Conservation (phyloP, 345 rosid genomes). For the Eucalyptus decipiens region DNA sequence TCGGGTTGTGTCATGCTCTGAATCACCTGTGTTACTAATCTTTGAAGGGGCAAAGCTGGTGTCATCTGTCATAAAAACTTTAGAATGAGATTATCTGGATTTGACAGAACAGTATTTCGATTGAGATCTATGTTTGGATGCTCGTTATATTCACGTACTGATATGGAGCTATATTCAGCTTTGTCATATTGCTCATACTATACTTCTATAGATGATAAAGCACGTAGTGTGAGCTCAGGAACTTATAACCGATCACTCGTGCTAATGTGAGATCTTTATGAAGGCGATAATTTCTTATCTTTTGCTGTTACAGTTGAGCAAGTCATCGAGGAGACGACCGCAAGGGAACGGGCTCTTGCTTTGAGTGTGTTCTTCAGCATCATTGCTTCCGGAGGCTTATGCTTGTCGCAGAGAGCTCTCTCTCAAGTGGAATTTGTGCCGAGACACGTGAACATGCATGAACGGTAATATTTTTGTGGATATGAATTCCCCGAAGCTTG, state of each 20-base stretch:
- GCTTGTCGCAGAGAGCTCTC: conserved; percentile 52
- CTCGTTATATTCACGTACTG: neutral
- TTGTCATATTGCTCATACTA: neutral
- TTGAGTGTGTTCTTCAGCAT: conserved; percentile 52
- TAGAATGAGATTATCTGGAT: neutral
- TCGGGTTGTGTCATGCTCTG: neutral
- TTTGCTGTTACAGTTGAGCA: neutral
- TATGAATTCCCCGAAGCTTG: neutral
- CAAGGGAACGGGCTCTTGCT: conserved; percentile 73
- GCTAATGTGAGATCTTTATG: neutral
- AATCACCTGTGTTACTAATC: neutral
- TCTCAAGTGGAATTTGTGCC: neutral
- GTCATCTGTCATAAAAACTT: neutral
- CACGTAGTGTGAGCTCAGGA: accelerated
- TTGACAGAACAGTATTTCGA: neutral
- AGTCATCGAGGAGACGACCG: conserved; percentile 48
- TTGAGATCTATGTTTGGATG: neutral
- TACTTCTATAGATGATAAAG: neutral
- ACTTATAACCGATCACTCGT: neutral
- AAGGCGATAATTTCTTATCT: neutral
- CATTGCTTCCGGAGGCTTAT: conserved; percentile 53
- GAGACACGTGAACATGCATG: neutral
- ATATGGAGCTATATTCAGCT: neutral
- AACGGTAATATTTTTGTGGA: neutral
- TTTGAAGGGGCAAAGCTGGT: neutral